Conservation (phyloP, 1,284 basidiomycete species). For the Grifola frondosa region DNA sequence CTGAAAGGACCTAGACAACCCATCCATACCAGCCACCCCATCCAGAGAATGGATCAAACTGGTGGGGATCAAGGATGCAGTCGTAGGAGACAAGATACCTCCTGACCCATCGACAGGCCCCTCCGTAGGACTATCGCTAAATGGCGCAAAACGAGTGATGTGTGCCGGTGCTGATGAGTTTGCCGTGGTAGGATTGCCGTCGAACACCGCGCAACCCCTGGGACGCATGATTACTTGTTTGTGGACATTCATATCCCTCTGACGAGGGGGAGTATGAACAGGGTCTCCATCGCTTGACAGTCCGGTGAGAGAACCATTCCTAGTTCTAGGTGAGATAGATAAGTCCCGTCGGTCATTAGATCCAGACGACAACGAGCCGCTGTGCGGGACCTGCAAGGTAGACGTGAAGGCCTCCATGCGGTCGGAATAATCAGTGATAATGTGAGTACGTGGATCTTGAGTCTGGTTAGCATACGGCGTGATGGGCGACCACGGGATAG, state of each 20-base stretch:
- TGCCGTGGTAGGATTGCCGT: slow-evolving; percentile 37
- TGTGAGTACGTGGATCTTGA: slow-evolving; percentile 21
- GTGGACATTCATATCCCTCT: slow-evolving; percentile 19
- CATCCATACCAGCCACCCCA: slow-evolving; percentile 23
- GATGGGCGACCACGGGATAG: slow-evolving; percentile 25
- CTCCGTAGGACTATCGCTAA: slow-evolving; percentile 37
- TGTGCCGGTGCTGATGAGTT: slow-evolving; percentile 29
- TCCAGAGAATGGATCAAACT: slow-evolving; percentile 61
- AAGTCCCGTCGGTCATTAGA: slow-evolving; percentile 20
- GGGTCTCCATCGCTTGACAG: slow-evolving; percentile 36
- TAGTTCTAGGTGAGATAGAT: slow-evolving; percentile 34
- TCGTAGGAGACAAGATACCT: slow-evolving; percentile 26
- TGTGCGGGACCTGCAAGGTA: slow-evolving; percentile 18
- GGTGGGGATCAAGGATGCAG: slow-evolving; percentile 54
- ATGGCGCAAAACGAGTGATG: slow-evolving; percentile 48
- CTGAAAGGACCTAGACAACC: slow-evolving; percentile 52
- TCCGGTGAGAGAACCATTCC: slow-evolving; percentile 39
- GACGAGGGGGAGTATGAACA: slow-evolving; percentile 10
- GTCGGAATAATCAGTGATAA: slow-evolving; percentile 18
- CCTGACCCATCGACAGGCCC: slow-evolving; percentile 18
- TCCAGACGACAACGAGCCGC: slow-evolving; percentile 21
- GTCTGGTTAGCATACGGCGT: slow-evolving; percentile 9
- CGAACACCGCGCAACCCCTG: slow-evolving; percentile 43
- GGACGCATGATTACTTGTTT: slow-evolving; percentile 31
- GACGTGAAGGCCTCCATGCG: slow-evolving; percentile 26